Evolutionary conservation across 257 asterid species (phyloP).

Genomic region (Solanum dulcamara): DNA sequence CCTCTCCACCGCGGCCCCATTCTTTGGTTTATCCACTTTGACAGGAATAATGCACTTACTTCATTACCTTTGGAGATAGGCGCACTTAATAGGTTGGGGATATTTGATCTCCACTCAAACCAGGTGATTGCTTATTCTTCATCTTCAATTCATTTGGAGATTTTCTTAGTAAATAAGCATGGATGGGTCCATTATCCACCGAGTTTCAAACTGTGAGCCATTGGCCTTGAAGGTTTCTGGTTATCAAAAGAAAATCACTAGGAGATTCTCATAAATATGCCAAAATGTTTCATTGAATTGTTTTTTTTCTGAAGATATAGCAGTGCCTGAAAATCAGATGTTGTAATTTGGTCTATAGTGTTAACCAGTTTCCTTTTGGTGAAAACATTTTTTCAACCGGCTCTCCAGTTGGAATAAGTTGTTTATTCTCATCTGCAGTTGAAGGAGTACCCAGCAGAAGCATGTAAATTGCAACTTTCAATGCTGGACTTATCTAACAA

Average conservation of each 20-base stretch:
- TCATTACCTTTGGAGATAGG: conserved; percentile 79
- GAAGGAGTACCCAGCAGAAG: conserved; percentile 84
- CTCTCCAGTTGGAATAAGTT: neutral
- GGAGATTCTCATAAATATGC: neutral
- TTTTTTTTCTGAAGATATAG: neutral
- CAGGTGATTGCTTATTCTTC: conserved; percentile 39
- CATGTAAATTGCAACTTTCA: conserved; percentile 74
- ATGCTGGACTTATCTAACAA: conserved; percentile 88
- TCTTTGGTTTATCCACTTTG: conserved; percentile 7
- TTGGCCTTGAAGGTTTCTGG: neutral
- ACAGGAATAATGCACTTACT: conserved; percentile 63
- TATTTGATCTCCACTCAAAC: conserved; percentile 93
- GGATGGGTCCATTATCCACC: neutral
- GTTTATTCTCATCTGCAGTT: conserved; percentile 40
- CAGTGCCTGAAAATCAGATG: neutral
- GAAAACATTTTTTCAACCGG: conserved; percentile 3
- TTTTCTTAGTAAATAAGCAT: neutral
- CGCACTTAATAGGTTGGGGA: conserved; percentile 60
- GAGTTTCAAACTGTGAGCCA: neutral
- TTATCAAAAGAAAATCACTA: neutral
- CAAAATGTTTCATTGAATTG: neutral
- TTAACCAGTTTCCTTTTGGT: conserved; percentile 1
- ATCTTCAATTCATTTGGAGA: neutral
- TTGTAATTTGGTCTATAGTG: neutral
- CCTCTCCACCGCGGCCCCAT: neutral